phyloP scores from a whole-genome alignment of 2,329 filamentous ascomycete genomes.

The Colletotrichum limetticola region DNA sequence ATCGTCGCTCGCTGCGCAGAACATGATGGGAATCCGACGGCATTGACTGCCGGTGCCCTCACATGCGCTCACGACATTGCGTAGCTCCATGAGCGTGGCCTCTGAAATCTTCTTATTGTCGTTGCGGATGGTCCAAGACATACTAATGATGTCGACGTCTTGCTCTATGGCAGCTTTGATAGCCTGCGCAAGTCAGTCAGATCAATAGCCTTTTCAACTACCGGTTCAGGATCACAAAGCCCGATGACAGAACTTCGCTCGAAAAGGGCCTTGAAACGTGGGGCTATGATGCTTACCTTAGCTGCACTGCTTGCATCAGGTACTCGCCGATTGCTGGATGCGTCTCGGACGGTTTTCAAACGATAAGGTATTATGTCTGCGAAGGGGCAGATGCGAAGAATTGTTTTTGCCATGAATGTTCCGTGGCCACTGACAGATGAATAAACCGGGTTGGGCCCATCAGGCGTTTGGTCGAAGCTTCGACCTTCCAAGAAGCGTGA shows the following conservation, averaged over 20 bases:
- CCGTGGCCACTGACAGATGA: conserved; percentile 41
- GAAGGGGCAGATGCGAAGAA: conserved; percentile 39
- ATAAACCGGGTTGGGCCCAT: conserved; percentile 39
- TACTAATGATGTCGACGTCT: conserved; percentile 43
- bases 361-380: conserved; percentile 39
- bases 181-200: conserved; percentile 30
- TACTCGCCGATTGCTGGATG: background rate
- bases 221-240: background rate
- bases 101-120: background rate
- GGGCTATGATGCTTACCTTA: background rate
- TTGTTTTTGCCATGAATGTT: conserved; percentile 42
- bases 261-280: background rate
- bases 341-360: conserved; percentile 32
- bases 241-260: background rate
- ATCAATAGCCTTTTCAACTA: background rate
- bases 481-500: conserved; percentile 40
- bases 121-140: conserved; percentile 43
- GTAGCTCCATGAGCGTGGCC: conserved; percentile 30
- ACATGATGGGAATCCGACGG: conserved; percentile 46
- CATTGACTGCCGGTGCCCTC: background rate
- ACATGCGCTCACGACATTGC: conserved; percentile 35
- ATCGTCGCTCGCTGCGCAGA: conserved; percentile 49
- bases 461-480: conserved; percentile 39
- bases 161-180: conserved; percentile 36
- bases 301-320: background rate